Percentiles rank a stretch among this genome's conserved stretches.
Evolutionary conservation across 495 filamentous ascomycete species (phyloP).

Genomic region (Saxophila tyrrhenica): DNA sequence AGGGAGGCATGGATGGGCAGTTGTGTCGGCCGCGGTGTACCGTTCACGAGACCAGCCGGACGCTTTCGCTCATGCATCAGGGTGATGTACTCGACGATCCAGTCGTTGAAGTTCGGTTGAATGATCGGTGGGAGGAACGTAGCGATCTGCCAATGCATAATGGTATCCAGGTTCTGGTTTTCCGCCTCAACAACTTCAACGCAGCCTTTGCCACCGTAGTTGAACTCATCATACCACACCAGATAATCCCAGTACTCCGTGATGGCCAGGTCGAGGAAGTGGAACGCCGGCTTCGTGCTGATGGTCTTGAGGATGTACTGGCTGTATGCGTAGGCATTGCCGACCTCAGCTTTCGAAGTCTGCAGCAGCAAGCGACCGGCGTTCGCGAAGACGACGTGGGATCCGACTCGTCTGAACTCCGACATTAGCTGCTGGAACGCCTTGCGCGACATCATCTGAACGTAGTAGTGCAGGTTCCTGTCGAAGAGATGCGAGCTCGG

Average conservation of each 20-base stretch:
- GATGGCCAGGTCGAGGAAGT: constrained; percentile 94
- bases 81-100: constrained; percentile 89
- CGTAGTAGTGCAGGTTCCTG: constrained; percentile 90
- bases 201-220: constrained; percentile 92
- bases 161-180: constrained; percentile 73
- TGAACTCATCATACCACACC: constrained; percentile 98
- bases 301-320: constrained; percentile 97
- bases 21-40: constrained; percentile 64
- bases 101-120: constrained; percentile 79
- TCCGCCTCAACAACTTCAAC: constrained; percentile 72
- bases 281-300: constrained; percentile 85
- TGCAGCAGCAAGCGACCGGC: constrained; percentile 82
- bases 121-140: constrained; percentile 74
- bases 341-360: constrained; percentile 92
- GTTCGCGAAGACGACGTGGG: constrained; percentile 83
- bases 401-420: constrained; percentile 90
- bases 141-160: constrained; percentile 97
- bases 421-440: constrained; percentile 94
- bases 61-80: constrained; percentile 81
- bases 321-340: constrained; percentile 91
- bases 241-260: constrained; percentile 99
- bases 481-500: constrained; percentile 91
- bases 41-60: constrained; percentile 34
- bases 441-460: constrained; percentile 95
- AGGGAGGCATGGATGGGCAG: constrained; percentile 50